Conservation (phyloP, 1,284 basidiomycete species). For the Stygiomarasmius scandens region DNA sequence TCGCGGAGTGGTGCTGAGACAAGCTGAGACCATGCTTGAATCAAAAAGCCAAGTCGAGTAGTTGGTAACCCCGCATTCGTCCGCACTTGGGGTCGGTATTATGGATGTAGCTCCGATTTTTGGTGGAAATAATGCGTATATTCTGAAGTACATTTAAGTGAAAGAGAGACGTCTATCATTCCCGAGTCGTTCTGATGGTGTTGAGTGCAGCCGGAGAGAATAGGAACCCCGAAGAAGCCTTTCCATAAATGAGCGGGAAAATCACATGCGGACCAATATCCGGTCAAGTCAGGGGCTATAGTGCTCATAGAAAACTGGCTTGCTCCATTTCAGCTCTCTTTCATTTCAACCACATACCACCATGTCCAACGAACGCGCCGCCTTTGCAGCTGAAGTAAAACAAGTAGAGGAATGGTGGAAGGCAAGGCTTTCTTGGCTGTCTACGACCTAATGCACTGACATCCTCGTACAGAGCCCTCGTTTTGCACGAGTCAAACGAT, state of each 20-base stretch:
- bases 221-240: not conserved
- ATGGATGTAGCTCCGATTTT: conserved; percentile 1
- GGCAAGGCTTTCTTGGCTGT: conserved; percentile 39
- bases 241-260: conserved; percentile 6
- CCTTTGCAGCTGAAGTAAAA: conserved; percentile 82
- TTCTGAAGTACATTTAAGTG: not conserved
- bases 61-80: not conserved
- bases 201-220: not conserved
- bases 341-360: conserved; percentile 19
- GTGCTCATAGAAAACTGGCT: conserved; percentile 1
- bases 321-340: conserved; percentile 14
- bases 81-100: not conserved
- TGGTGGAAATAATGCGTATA: conserved; percentile 10
- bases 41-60: no score
- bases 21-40: no score
- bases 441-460: not conserved
- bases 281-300: conserved; percentile 9
- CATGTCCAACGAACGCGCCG: conserved; percentile 65
- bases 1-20: no score
- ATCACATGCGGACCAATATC: conserved; percentile 16
- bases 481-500: conserved; percentile 83
- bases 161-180: no score
- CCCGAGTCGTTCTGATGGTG: no score
- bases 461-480: conserved; percentile 67
- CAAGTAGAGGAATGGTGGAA: conserved; percentile 93